Evolutionary conservation across 192 early-diverging fungal genomes (phyloP), one percentile per base, ranked within the genome.

Genomic region (Coemansia sp.): DNA sequence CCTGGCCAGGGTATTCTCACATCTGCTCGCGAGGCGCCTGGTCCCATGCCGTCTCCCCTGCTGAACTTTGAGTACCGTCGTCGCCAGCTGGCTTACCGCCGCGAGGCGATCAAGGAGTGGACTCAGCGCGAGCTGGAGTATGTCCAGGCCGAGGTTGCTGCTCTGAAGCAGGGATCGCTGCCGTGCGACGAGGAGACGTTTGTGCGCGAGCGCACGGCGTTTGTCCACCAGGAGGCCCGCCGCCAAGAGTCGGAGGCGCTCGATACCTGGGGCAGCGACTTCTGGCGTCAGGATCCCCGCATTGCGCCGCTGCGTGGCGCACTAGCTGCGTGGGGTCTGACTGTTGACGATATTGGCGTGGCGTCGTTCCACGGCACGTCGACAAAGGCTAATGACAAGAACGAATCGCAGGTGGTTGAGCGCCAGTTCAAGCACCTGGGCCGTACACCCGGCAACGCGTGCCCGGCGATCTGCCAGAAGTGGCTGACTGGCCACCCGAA

Each of bases 291-390:
- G 31, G 85, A 92, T 67, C 72, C 91, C 12, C 66, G 77, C 39
- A 90, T 96, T 60, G 80, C 94, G 41, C 92, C 95, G 39, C 73
- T 96, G 59, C 93, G 92, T 45, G 94, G 92, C 69, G 89, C 90
- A 23, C 86, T 98, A 26, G 92, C 93, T 28, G 88, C 84, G 9
- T 98, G 88, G 79, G 94, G 95, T 47, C 82, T 98, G 62, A 92
- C 86, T 18, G 85, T 94, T 59, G 92, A 98, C 77, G 95, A 98
- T 77, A 93, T 98, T 69, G 88, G 91, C 52, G 86, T 94, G 37
- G 92, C 92, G 8, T 98, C 95, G 34, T 94, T 98, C 92, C 95
- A 98, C 75, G 95, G 93, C 53, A 98, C 95, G n/a, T 88, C 88
- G 43, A 98, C 95, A 61, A 88, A 91, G 70, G 93, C 94, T 55